Conservation (phyloP, 768 basidiomycete genomes). For the Solioccasus polychromus region DNA sequence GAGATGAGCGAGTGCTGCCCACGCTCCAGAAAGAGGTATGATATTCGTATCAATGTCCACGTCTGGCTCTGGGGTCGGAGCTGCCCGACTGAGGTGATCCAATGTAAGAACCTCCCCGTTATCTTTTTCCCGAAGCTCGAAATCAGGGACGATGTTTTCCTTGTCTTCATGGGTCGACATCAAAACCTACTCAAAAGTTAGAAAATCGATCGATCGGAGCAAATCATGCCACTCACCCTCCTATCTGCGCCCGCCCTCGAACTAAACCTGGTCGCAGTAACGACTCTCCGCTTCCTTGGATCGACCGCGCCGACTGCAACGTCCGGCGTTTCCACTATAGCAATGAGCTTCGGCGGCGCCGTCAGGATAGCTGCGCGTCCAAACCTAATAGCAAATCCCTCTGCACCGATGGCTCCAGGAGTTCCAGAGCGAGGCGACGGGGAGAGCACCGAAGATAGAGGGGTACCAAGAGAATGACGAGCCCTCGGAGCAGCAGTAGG, state of each 20-base stretch:
- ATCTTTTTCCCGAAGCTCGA: conserved; percentile 23
- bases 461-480: conserved; percentile 44
- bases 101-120: conserved; percentile 6
- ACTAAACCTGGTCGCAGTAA: conserved; percentile 87
- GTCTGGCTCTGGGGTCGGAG: conserved; percentile 27
- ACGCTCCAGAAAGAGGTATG: conserved; percentile 68
- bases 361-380: conserved; percentile 76
- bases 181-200: conserved; percentile 52
- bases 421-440: conserved; percentile 34
- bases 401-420: conserved; percentile 28
- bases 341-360: conserved; percentile 80
- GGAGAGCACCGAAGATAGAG: conserved; percentile 31
- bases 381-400: conserved; percentile 47
- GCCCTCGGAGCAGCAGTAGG: conserved; percentile 36
- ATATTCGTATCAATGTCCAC: conserved; percentile 68
- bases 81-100: conserved; percentile 11
- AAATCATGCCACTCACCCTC: conserved; percentile 50
- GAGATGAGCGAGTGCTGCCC: conserved; percentile 61
- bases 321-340: conserved; percentile 83
- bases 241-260: conserved; percentile 79
- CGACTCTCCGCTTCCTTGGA: conserved; percentile 76
- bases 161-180: conserved; percentile 79
- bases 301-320: conserved; percentile 90
- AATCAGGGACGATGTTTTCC: conserved; percentile 24
- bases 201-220: background rate